Evolutionary conservation across 805 yeast genomes (phyloP).

Genomic region (Myxozyma lipomycoides): DNA sequence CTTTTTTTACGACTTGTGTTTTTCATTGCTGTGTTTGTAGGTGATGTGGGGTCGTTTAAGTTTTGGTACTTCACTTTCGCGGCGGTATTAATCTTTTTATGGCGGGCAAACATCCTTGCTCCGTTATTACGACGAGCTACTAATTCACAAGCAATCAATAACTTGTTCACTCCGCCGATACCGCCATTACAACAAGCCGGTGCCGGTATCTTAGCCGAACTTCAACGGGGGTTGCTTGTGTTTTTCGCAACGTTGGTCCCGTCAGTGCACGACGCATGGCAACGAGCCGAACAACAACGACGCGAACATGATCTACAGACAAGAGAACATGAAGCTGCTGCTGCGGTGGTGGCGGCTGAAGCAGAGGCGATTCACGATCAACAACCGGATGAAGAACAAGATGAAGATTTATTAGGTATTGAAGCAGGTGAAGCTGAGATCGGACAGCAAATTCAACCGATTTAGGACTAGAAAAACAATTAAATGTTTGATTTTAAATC

Average conservation of each 20-base stretch:
- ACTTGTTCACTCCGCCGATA: background rate
- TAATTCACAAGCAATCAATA: background rate
- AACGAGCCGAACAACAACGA: conserved; percentile 13
- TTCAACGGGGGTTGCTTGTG: conserved; percentile 19
- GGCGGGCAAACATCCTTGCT: background rate
- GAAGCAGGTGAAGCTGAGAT: background rate
- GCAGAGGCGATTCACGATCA: conserved; percentile 2
- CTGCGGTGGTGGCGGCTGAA: conserved; percentile 4
- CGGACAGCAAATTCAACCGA: too few relatives aligned
- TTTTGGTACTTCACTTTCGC: conserved; percentile 17
- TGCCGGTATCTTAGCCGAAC: conserved; percentile 5
- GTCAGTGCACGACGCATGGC: conserved; percentile 29
- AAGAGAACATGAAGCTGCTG: conserved; percentile 1
- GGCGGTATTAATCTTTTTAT: conserved; percentile 4
- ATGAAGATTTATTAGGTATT: background rate
- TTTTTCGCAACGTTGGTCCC: conserved; percentile 28
- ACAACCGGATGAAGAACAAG: background rate
- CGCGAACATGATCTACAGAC: conserved; percentile 1
- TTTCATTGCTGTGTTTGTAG: conserved; percentile 19
- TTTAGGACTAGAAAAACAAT: background rate
- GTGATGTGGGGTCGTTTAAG: conserved; percentile 12
- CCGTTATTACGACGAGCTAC: background rate
- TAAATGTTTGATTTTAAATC: background rate
- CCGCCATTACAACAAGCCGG: background rate
- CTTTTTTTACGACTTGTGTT: conserved; percentile 19